Evolutionary conservation across 2,329 filamentous ascomycete species (phyloP).

Genomic region (Diaporthe vexans): DNA sequence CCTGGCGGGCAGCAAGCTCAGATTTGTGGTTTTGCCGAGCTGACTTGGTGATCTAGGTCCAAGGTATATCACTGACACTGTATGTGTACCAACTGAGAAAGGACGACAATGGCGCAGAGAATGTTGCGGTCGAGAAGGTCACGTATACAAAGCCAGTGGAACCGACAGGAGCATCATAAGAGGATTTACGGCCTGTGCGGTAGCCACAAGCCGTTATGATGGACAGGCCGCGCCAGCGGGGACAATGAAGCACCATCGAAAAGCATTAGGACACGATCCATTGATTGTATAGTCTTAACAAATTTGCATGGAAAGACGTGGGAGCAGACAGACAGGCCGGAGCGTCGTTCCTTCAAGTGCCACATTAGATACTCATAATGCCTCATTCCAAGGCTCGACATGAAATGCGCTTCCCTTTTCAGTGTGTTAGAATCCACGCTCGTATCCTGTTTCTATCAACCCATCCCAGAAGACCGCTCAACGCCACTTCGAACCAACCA

Average conservation of each 20-base stretch:
- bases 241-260: neutral
- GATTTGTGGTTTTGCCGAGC: neutral
- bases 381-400: conserved; percentile 18
- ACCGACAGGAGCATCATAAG: conserved; percentile 65
- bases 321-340: conserved; percentile 2
- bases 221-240: neutral
- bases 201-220: neutral
- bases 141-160: conserved; percentile 85
- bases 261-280: neutral
- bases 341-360: conserved; percentile 21
- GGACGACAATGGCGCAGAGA: conserved; percentile 82
- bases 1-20: conserved; percentile 25
- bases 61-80: conserved; percentile 94
- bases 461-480: neutral
- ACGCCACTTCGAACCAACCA: conserved; percentile 6
- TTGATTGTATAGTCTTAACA: neutral
- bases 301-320: neutral
- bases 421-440: conserved; percentile 36
- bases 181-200: neutral
- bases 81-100: conserved; percentile 93
- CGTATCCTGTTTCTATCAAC: conserved; percentile 23
- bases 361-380: conserved; percentile 33
- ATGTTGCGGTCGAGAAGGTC: conserved; percentile 87
- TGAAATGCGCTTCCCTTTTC: conserved; percentile 34
- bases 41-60: conserved; percentile 72